Conservation (phyloP, 768 basidiomycete species). For the Tephrocybe sp. region DNA sequence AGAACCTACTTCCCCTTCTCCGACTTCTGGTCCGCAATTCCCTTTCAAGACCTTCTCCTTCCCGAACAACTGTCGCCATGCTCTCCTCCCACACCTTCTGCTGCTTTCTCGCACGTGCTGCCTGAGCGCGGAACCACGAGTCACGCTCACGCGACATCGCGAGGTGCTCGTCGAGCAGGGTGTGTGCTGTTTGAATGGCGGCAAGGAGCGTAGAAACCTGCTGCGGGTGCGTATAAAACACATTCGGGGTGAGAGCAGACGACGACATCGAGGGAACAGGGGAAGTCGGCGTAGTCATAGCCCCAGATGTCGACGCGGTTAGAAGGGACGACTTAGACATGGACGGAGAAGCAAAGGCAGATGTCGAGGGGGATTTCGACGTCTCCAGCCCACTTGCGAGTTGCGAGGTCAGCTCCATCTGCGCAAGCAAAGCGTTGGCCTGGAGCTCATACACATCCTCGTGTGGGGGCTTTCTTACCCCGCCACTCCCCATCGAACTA, state of each 20-base stretch:
- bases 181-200: conserved; percentile 25
- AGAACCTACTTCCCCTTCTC: conserved; percentile 57
- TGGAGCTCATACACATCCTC: conserved; percentile 58
- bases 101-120: conserved; percentile 61
- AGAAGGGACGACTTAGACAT: conserved; percentile 3
- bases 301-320: background rate
- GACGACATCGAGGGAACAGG: background rate
- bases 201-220: background rate
- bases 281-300: background rate
- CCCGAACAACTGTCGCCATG: conserved; percentile 77
- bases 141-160: conserved; percentile 77
- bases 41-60: conserved; percentile 80
- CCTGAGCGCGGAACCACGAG: conserved; percentile 66
- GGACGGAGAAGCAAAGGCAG: conserved; percentile 5
- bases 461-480: conserved; percentile 48
- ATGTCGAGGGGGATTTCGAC: conserved; percentile 11
- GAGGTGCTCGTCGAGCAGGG: conserved; percentile 63
- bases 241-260: background rate
- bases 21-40: conserved; percentile 66
- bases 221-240: background rate
- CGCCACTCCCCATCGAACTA: conserved; percentile 39
- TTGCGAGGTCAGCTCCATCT: conserved; percentile 74
- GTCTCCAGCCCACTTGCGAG: conserved; percentile 20
- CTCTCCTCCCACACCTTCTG: conserved; percentile 88
- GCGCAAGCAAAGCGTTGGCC: conserved; percentile 66